phyloP scores from a whole-genome alignment of 208 protist genomes.

The Trypanosoma melophagium region DNA sequence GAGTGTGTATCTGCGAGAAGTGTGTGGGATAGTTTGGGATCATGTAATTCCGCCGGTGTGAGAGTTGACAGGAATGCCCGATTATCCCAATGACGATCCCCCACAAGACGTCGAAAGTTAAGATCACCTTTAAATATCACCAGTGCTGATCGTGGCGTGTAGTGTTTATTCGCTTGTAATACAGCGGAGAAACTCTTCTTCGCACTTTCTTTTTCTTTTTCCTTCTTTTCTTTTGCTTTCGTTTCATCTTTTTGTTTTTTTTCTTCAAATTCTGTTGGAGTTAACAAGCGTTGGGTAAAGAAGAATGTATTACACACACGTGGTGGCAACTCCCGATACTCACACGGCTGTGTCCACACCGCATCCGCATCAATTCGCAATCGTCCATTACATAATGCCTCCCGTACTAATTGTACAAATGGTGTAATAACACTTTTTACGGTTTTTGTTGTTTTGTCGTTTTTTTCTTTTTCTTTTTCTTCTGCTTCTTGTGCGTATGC shows the following conservation, averaged over 20 bases:
- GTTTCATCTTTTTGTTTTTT: constrained; percentile 8
- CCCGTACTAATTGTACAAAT: constrained; percentile 53
- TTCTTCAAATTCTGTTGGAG: constrained; percentile 9
- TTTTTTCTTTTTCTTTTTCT: too few relatives aligned
- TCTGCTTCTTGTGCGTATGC: constrained; percentile 1
- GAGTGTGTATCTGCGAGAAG: constrained; percentile 25
- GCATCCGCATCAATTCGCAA: constrained; percentile 71
- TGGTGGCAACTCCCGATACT: constrained; percentile 87
- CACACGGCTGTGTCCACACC: constrained; percentile 81
- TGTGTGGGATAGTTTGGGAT: constrained; percentile 17
- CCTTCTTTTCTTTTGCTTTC: background rate
- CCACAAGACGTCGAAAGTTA: constrained; percentile 89
- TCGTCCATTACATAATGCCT: constrained; percentile 34
- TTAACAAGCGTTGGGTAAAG: constrained; percentile 56
- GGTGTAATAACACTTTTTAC: constrained; percentile 36
- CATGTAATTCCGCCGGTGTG: constrained; percentile 17
- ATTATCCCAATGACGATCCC: constrained; percentile 85
- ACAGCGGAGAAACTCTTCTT: background rate
- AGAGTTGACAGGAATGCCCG: constrained; percentile 59
- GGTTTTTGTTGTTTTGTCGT: constrained; percentile 25
- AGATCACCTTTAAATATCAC: constrained; percentile 91
- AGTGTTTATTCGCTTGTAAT: background rate
- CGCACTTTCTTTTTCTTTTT: constrained; percentile 1
- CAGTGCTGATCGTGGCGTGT: constrained; percentile 47
- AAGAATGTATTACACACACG: constrained; percentile 83